Base-by-base conservation (phyloP, 192 early-diverging fungal genomes). In the Umbelopsis sp. region DNA sequence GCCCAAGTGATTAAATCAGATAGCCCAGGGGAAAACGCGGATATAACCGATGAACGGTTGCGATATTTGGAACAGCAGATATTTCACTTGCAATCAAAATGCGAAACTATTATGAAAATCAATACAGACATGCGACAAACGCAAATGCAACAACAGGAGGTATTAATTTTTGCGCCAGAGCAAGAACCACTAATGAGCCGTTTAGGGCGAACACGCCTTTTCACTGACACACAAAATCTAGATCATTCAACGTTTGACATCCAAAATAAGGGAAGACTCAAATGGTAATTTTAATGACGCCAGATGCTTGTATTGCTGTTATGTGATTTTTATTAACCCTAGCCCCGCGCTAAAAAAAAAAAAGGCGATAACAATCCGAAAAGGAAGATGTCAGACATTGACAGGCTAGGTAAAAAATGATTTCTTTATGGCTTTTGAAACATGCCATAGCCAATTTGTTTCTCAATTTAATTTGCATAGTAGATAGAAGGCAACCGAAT, bases 11-110 rank as follows among this genome's bases (percentile, higher is more conserved):
- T 61, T 4, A 61, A 61, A 61, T 61, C 55, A 16, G 55, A 61
- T 13, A 61, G 55, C 35, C 55, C 55, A 61, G 27, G 55, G 12
- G 55, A 61, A 27, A 22, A 25, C 30, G 11, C 55, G 0, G 55
- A 61, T 25, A 0, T 25, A 25, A 61, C 55, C 2, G 55, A 61
- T 15, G 55, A 61, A 16, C 55, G 55, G 1, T 35, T 61, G 4
- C 55, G 55, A n/a, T 30, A 61, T 27, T 35, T 61, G 25, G 55
- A 61, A 35, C 30, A 61, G 16, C 55, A 61, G n/a, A 61, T 61
- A 33, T 16, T 61, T 3, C 30, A 61, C n/a, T 5, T 61, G 55
- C 55, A 61, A 35, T 22, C 30, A n/a, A 61, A 61, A 61, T 61
- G 55, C 18, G 55, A 61, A 11, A 33, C 27, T 25, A 61, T 61